These are phyloP conservation scores for Spinellus fusiger DNA, from an alignment of 192 early-diverging fungal species.

Conservation along the genomic window DNA sequence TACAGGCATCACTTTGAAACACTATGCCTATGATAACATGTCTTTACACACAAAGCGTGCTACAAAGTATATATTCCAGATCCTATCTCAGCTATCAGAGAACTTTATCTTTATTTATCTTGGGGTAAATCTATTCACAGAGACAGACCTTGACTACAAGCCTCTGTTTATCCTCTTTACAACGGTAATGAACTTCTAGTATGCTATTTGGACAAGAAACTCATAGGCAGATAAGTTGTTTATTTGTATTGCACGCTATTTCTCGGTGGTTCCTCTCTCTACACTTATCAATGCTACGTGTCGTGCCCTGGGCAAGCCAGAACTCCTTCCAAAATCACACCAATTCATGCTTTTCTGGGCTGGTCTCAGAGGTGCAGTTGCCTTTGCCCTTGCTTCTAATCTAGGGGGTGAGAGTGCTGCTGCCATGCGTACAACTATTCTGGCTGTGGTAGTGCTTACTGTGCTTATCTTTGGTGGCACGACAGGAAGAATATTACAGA, in stretches of 20 bases:
- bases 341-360: constrained; percentile 97
- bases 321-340: constrained; percentile 51
- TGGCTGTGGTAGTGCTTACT: constrained; percentile 88
- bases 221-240: constrained; percentile 44
- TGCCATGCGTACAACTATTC: constrained; percentile 80
- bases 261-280: constrained; percentile 80
- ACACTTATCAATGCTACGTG: constrained; percentile 73
- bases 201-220: background rate
- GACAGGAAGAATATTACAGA: constrained; percentile 72
- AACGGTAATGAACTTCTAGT: constrained; percentile 37
- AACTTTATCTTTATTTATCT: constrained; percentile 98
- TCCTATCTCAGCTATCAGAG: constrained; percentile 89
- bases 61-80: constrained; percentile 87
- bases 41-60: constrained; percentile 68
- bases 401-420: constrained; percentile 60
- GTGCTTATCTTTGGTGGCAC: constrained; percentile 92
- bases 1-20: constrained; percentile 86
- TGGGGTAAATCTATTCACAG: constrained; percentile 88
- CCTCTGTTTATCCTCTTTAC: constrained; percentile 74
- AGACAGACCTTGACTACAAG: constrained; percentile 61
- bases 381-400: constrained; percentile 89
- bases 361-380: constrained; percentile 92
- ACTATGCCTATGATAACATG: constrained; percentile 93
- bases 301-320: constrained; percentile 42
- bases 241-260: constrained; percentile 83